Conservation (phyloP, 768 basidiomycete genomes). For the Phylloporus rhodoxanthus region DNA sequence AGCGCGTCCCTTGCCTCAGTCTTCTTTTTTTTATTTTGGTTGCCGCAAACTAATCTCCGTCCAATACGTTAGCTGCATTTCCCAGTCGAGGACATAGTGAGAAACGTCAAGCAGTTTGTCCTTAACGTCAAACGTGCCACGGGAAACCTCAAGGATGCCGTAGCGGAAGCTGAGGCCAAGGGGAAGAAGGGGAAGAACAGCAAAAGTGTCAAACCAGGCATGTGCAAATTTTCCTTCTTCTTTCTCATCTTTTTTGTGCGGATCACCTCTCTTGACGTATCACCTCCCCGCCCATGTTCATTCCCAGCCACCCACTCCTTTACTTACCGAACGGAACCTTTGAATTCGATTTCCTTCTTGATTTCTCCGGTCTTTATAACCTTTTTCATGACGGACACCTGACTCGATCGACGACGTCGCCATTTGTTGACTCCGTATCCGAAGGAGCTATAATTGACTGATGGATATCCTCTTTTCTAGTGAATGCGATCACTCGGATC, state of each 20-base stretch:
- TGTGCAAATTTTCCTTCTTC: not conserved
- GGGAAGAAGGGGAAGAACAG: slow-evolving; percentile 33
- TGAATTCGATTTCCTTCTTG: not conserved
- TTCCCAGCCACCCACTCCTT: not conserved
- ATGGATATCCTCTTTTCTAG: slow-evolving; percentile 31
- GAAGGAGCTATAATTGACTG: slow-evolving; percentile 6
- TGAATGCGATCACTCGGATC: slow-evolving; percentile 72
- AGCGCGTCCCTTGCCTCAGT: not conserved
- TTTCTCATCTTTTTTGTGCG: not conserved
- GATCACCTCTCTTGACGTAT: not conserved
- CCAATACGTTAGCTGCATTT: slow-evolving; percentile 58
- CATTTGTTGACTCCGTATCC: not conserved
- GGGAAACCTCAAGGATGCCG: slow-evolving; percentile 54
- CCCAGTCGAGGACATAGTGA: slow-evolving; percentile 66
- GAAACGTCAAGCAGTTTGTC: slow-evolving; percentile 75
- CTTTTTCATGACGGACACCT: not conserved
- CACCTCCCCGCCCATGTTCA: not conserved
- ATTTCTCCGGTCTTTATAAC: not conserved
- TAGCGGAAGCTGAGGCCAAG: slow-evolving; percentile 36
- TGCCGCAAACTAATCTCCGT: slow-evolving; percentile 1
- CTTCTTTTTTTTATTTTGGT: not conserved
- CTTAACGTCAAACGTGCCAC: slow-evolving; percentile 68
- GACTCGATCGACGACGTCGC: slow-evolving; percentile 3
- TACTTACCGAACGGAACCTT: not conserved
- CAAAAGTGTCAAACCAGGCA: slow-evolving; percentile 43